Evolutionary conservation across 805 yeast genomes (phyloP), one percentile per base, ranked within the genome.

Genomic region (Sugiyamaella marilandica): DNA sequence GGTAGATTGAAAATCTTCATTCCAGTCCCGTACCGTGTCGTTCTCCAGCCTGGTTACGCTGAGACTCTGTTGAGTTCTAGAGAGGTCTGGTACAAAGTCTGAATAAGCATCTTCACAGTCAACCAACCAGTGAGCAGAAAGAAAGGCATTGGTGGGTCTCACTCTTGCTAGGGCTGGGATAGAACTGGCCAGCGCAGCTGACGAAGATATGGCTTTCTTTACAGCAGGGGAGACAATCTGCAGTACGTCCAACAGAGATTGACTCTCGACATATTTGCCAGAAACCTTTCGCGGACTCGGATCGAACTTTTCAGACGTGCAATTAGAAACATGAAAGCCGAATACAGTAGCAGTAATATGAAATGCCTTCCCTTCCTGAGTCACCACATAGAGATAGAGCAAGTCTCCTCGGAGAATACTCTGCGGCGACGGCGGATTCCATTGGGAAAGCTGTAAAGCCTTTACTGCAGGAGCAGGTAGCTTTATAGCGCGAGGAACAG

Each of bases 1-100:
- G 46, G 88, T 76, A 2, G 88, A 76, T 73, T 94, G 98, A 64
- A 82, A 82, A 61, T 94, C 97, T 59, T 86, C 96, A 67, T 90
- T 90, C 87, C 95, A 91, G 62, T 92, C 96, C 62, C 84, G 84
- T 2, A 19, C 46, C 24, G 21, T 34, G 10, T 41, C 53, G 29
- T 79, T 76, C 41, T 83, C 85, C 58, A 81, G 85, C 21, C 77
- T 74, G 36, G 87, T 87, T 57, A 79, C 78, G 41, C 69, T 62
- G 43, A 82, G 70, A 47, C 73, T 73, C 56, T 76, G 71, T 70
- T 86, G 94, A 33, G 83, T 68, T 58, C 84, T 75, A 21, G 82
- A 78, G 47, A 78, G 62, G 62, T 87, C 95, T 4, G 89, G 80
- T 4, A 53, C 52, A 37, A 62, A 63, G 18, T 65, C 31, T 41